These are phyloP conservation scores for Puccinia coronata DNA, from an alignment of 1,284 basidiomycete genomes.

Conservation along the genomic window DNA sequence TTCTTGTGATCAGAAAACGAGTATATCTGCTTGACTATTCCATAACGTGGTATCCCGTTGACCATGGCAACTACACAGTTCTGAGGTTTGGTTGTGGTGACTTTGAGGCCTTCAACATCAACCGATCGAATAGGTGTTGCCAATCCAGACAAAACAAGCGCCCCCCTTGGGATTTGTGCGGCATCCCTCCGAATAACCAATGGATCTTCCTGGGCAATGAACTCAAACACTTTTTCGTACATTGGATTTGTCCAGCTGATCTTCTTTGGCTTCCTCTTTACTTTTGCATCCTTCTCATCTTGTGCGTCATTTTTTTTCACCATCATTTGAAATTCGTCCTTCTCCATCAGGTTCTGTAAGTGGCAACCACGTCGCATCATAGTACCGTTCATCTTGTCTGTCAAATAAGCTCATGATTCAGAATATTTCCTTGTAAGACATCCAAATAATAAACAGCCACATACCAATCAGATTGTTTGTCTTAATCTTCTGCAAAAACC, in stretches of 20 bases:
- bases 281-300: neutral
- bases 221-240: neutral
- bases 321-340: neutral
- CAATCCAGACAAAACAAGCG: neutral
- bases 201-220: neutral
- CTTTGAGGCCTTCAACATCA: neutral
- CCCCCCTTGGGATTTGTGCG: neutral
- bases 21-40: neutral
- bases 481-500: constrained; percentile 40
- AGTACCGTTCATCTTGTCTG: constrained; percentile 26
- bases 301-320: neutral
- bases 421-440: neutral
- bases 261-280: neutral
- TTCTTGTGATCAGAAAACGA: neutral
- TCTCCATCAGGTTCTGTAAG: neutral
- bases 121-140: neutral
- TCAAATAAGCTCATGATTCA: neutral
- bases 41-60: neutral
- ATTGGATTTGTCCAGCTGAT: neutral
- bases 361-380: neutral
- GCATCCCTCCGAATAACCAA: neutral
- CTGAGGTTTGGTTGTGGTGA: neutral
- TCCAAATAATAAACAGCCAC: neutral
- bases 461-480: constrained; percentile 40
- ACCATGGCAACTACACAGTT: constrained; percentile 18